Evolutionary conservation across 768 basidiomycete genomes (phyloP).

Genomic region (Lentinula detonsa): DNA sequence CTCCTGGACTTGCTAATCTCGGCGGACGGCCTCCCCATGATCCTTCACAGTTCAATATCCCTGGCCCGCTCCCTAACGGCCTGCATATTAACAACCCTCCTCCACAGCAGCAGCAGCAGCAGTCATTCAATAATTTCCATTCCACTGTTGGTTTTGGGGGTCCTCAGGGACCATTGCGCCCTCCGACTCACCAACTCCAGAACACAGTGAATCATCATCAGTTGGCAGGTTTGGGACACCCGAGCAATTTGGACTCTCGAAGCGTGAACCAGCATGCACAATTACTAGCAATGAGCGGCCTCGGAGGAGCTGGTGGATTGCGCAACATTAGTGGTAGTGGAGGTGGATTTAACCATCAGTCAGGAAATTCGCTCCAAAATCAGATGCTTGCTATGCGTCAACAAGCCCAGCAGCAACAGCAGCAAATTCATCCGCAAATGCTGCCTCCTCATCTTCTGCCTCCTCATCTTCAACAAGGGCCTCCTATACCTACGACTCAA

Average conservation of each 20-base stretch:
- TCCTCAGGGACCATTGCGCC: slow-evolving; percentile 42
- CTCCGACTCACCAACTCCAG: slow-evolving; percentile 45
- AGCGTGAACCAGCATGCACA: slow-evolving; percentile 40
- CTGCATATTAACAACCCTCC: slow-evolving; percentile 40
- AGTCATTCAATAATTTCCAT: slow-evolving; percentile 45
- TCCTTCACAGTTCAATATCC: slow-evolving; percentile 57
- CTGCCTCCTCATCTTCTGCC: slow-evolving; percentile 53
- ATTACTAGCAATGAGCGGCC: slow-evolving; percentile 39
- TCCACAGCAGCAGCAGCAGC: slow-evolving; percentile 28
- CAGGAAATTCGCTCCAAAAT: slow-evolving; percentile 31
- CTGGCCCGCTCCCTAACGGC: slow-evolving; percentile 37
- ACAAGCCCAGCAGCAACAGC: slow-evolving; percentile 31
- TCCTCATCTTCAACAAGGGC: slow-evolving; percentile 56
- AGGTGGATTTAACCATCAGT: slow-evolving; percentile 44
- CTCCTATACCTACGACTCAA: slow-evolving; percentile 42
- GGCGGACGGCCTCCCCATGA: slow-evolving; percentile 81
- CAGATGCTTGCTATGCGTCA: slow-evolving; percentile 45
- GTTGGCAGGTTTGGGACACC: slow-evolving; percentile 48
- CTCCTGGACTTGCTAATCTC: slow-evolving; percentile 76
- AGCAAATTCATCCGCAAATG: slow-evolving; percentile 46
- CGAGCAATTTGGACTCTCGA: slow-evolving; percentile 49
- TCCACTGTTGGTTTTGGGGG: slow-evolving; percentile 38
- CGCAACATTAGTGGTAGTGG: slow-evolving; percentile 35
- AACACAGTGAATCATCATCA: slow-evolving; percentile 39
- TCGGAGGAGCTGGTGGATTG: slow-evolving; percentile 38